phyloP scores from a whole-genome alignment of 106 monocot genomes.

The Acanthochlamys bracteata region DNA sequence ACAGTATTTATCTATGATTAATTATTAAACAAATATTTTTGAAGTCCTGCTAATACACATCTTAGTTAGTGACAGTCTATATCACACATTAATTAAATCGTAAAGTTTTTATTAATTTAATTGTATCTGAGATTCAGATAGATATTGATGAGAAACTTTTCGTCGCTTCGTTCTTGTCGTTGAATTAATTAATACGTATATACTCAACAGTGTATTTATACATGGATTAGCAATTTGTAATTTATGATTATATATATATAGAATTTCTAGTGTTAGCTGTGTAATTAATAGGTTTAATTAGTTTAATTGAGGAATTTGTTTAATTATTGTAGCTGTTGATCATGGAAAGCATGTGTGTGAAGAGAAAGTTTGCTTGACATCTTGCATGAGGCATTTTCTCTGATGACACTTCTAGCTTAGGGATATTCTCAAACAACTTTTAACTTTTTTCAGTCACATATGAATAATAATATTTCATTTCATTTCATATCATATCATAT shows the following conservation, averaged over 20 bases:
- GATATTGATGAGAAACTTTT: background rate
- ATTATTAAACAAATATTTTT: too few relatives aligned
- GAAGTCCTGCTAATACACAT: too few relatives aligned
- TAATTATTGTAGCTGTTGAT: too few relatives aligned
- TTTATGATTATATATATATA: too few relatives aligned
- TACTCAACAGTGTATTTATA: background rate
- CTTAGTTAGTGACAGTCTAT: conserved; percentile 13
- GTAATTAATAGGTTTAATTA: too few relatives aligned
- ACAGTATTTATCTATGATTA: too few relatives aligned
- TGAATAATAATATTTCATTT: background rate
- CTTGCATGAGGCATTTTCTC: conserved; percentile 30
- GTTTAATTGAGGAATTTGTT: too few relatives aligned
- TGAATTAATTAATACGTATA: conserved; percentile 2
- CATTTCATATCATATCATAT: too few relatives aligned
- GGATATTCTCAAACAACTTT: conserved; percentile 28
- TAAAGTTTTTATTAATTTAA: background rate
- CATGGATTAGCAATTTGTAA: background rate
- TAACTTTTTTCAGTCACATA: too few relatives aligned
- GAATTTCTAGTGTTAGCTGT: too few relatives aligned
- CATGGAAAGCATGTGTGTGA: conserved; percentile 27
- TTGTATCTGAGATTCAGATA: conserved; percentile 6
- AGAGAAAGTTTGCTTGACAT: conserved; percentile 20
- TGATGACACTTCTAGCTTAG: conserved; percentile 16
- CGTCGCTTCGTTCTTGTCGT: conserved; percentile 2
- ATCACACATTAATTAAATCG: conserved; percentile 8